Evolutionary conservation across 2,329 filamentous ascomycete species (phyloP).

Genomic region (Aspergillus bombycis): DNA sequence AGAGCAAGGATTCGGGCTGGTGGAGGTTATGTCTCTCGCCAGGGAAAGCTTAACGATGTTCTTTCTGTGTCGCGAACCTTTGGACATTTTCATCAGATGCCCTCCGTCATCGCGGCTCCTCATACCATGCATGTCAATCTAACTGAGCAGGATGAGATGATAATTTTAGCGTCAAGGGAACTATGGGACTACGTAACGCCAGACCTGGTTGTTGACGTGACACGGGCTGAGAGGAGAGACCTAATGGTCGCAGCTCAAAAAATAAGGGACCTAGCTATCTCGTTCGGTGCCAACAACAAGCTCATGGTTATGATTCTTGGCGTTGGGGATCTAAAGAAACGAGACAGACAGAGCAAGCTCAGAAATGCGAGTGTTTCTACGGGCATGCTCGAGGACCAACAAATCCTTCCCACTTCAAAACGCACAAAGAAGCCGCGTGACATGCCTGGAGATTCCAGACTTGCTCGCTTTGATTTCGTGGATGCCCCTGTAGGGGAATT

Average conservation of each 20-base stretch:
- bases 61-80: slow-evolving; percentile 93
- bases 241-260: slow-evolving; percentile 95
- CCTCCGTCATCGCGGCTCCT: slow-evolving; percentile 88
- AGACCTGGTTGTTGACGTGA: slow-evolving; percentile 88
- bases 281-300: slow-evolving; percentile 90
- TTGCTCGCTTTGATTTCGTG: slow-evolving; percentile 88
- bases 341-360: slow-evolving; percentile 69
- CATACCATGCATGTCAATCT: slow-evolving; percentile 78
- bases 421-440: slow-evolving; percentile 64
- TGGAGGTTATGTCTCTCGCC: slow-evolving; percentile 92
- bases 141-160: slow-evolving; percentile 88
- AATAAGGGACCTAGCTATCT: slow-evolving; percentile 90
- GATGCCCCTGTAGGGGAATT: slow-evolving; percentile 88
- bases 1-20: slow-evolving; percentile 89
- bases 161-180: slow-evolving; percentile 86
- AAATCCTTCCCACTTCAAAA: slow-evolving; percentile 64
- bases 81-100: slow-evolving; percentile 90
- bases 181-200: slow-evolving; percentile 94
- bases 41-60: slow-evolving; percentile 88
- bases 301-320: slow-evolving; percentile 99
- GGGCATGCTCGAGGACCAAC: slow-evolving; percentile 66
- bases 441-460: slow-evolving; percentile 75
- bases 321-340: slow-evolving; percentile 84
- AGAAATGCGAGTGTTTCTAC: slow-evolving; percentile 84
- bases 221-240: slow-evolving; percentile 81